Conservation (phyloP, 257 asterid genomes). For the Cynanchum wilfordii region DNA sequence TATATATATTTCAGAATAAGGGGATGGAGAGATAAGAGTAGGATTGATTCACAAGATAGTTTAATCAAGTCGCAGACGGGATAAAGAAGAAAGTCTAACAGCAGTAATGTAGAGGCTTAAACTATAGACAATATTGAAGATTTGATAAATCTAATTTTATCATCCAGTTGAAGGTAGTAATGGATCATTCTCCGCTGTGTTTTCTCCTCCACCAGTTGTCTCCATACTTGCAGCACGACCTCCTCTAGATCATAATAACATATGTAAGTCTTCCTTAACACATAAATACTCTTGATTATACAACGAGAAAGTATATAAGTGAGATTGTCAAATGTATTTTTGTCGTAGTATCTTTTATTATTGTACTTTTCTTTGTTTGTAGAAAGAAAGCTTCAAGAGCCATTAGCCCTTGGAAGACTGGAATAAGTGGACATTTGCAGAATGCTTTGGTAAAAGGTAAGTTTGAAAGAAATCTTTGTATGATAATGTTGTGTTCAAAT, state of each 20-base stretch:
- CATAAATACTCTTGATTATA: not conserved
- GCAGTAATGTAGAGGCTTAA: slow-evolving; percentile 29
- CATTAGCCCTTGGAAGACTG: slow-evolving; percentile 84
- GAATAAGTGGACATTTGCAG: slow-evolving; percentile 92
- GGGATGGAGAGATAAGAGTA: slow-evolving; percentile 27
- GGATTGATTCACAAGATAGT: slow-evolving; percentile 36
- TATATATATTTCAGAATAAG: slow-evolving; percentile 40
- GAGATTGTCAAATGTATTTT: slow-evolving; percentile 31
- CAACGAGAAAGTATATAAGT: slow-evolving; percentile 40
- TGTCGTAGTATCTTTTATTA: slow-evolving; percentile 32
- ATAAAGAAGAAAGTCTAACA: slow-evolving; percentile 37
- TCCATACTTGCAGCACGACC: too few species aligned
- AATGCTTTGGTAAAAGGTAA: slow-evolving; percentile 90
- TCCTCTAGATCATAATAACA: too few species aligned
- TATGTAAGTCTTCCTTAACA: too few species aligned
- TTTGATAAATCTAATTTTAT: slow-evolving; percentile 24
- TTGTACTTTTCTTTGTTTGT: slow-evolving; percentile 31
- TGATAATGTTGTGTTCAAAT: too few species aligned
- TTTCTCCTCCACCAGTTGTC: slow-evolving; percentile 27
- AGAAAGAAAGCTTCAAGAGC: slow-evolving; percentile 60
- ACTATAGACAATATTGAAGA: slow-evolving; percentile 33
- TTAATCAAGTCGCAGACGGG: slow-evolving; percentile 38
- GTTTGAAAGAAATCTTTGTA: too few species aligned
- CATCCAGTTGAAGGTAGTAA: slow-evolving; percentile 70
- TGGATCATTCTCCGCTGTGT: slow-evolving; percentile 69